These are phyloP conservation scores for Pseudogymnoascus sp. DNA, from an alignment of 2,329 filamentous ascomycete species.

Conservation along the genomic window DNA sequence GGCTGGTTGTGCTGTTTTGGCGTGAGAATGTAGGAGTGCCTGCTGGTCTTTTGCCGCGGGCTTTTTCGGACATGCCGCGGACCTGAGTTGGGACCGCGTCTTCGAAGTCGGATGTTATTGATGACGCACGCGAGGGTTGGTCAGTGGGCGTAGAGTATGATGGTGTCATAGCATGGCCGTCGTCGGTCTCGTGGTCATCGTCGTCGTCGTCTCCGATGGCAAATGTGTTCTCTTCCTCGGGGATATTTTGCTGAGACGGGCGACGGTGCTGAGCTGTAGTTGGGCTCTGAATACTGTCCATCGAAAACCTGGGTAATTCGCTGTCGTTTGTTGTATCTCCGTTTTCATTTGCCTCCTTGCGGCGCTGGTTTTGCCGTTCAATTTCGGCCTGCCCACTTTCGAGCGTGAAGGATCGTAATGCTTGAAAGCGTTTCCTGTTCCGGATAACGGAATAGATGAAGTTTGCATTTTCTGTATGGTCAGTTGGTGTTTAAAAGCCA, in stretches of 20 bases:
- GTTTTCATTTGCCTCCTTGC: conserved; percentile 51
- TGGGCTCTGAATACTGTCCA: conserved; percentile 63
- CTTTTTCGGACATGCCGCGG: conserved; percentile 94
- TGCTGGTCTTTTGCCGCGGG: conserved; percentile 89
- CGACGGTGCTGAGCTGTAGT: conserved; percentile 47
- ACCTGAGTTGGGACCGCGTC: conserved; percentile 78
- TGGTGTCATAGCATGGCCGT: conserved; percentile 49
- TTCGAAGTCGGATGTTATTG: conserved; percentile 59
- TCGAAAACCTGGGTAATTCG: conserved; percentile 48
- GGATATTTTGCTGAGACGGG: conserved; percentile 57
- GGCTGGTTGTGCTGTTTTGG: conserved; percentile 81
- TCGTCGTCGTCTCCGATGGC: conserved; percentile 81
- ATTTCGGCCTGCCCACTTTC: conserved; percentile 91
- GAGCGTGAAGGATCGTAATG: conserved; percentile 77
- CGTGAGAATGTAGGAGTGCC: conserved; percentile 76
- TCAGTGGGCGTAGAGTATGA: conserved; percentile 59
- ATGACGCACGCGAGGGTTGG: conserved; percentile 59
- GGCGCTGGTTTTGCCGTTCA: conserved; percentile 66
- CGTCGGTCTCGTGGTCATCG: conserved; percentile 47
- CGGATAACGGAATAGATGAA: conserved; percentile 74
- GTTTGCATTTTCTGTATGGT: conserved; percentile 63
- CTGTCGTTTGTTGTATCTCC: conserved; percentile 36
- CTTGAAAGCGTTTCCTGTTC: conserved; percentile 77
- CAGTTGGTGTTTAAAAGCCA: conserved; percentile 8
- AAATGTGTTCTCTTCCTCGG: conserved; percentile 75